Percentiles rank a stretch among this genome's conserved stretches.
Evolutionary conservation across 2,329 filamentous ascomycete genomes (phyloP).

Genomic region (Curvularia verruculosa): DNA sequence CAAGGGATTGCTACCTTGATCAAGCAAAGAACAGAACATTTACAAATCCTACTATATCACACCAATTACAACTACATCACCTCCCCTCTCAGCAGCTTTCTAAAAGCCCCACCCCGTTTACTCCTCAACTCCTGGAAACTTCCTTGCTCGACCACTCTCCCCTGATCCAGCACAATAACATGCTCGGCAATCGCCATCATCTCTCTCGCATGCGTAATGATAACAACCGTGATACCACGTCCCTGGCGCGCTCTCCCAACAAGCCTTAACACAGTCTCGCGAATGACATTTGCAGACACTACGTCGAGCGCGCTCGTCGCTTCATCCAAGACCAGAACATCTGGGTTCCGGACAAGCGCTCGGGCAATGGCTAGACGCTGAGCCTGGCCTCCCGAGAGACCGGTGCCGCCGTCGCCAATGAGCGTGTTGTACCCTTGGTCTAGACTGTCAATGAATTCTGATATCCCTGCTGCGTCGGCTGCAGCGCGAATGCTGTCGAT

Average conservation of each 20-base stretch:
- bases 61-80: conserved; percentile 10
- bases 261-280: conserved; percentile 62
- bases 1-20: not conserved
- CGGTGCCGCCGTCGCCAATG: conserved; percentile 76
- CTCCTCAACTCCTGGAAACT: conserved; percentile 64
- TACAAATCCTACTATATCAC: not conserved
- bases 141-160: conserved; percentile 70
- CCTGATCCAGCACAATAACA: conserved; percentile 74
- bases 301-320: conserved; percentile 82
- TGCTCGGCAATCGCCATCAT: conserved; percentile 85
- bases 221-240: conserved; percentile 68
- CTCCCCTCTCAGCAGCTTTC: conserved; percentile 49
- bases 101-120: conserved; percentile 38
- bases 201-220: conserved; percentile 80
- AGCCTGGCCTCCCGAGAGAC: conserved; percentile 79
- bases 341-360: conserved; percentile 73
- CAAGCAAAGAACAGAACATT: not conserved
- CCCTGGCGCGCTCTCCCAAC: not conserved
- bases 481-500: conserved; percentile 54
- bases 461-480: conserved; percentile 67
- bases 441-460: conserved; percentile 77
- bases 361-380: conserved; percentile 83
- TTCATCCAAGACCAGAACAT: conserved; percentile 82
- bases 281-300: conserved; percentile 68
- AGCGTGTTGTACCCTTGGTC: conserved; percentile 73